These are phyloP conservation scores for Cinnamomum chago DNA, from an alignment of 164 flowering plant genomes.

Conservation along the genomic window DNA sequence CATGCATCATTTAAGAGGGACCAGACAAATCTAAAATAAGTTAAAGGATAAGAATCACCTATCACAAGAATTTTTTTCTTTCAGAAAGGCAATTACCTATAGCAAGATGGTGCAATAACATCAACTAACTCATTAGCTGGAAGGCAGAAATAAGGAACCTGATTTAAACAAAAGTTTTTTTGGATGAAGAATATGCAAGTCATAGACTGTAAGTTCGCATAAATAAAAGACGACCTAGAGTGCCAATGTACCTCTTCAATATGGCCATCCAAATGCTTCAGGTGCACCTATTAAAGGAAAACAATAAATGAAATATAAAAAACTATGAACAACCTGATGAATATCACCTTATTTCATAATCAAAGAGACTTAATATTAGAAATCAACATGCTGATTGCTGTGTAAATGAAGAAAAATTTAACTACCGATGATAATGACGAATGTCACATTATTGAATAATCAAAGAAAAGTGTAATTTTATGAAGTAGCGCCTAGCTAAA, in stretches of 20 bases:
- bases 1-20: neutral
- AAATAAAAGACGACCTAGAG: neutral
- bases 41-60: neutral
- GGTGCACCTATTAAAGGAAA: constrained; percentile 59
- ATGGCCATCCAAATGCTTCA: constrained; percentile 99
- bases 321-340: neutral
- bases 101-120: constrained; percentile 99
- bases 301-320: no score
- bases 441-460: neutral
- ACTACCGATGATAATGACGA: neutral
- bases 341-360: neutral
- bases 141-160: constrained; percentile 98
- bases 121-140: constrained; percentile 97
- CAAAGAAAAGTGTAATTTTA: no score
- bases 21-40: neutral
- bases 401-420: no score
- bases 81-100: constrained; percentile 50
- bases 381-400: no score
- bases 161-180: constrained; percentile 31
- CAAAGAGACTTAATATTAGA: no score
- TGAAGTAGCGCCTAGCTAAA: neutral
- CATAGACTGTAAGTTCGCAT: neutral
- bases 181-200: neutral
- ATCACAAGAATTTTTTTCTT: no score
- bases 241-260: constrained; percentile 78